Base-by-base conservation (phyloP, 371 early-diverging fungal species). In the Rhizopus arrhizus region DNA sequence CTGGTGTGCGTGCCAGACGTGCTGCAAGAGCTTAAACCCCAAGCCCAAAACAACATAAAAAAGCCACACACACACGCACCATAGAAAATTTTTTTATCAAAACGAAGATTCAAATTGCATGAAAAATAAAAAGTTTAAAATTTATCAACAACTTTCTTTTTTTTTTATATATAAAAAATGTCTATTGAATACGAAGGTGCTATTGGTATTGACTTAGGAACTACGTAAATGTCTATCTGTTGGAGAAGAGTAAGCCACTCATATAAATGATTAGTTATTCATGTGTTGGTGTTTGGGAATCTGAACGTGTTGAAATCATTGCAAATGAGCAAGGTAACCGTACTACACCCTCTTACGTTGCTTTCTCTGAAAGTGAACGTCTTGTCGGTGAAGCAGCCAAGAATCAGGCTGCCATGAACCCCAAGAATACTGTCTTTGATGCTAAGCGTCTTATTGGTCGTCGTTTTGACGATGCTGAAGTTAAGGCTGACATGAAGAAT, bases 261-360 rank as follows among this genome's bases (percentile, higher is more conserved):
- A 22, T 22, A 22, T 22, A 22, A 22, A 22, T 4, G 50, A 49
- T 13, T 89, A 95, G 93, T 58, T 93, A 93, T 85, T 89, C 90
- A 22, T 90, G 88, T 70, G 87, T 86, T 64, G 84, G 86, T 69
- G 80, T 89, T 42, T 78, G 88, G 73, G 80, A 84, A 68, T 70
- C 81, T 60, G 83, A 82, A 47, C 78, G 84, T 54, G 91, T 91
- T 60, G 91, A 91, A 80, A 88, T 91, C 66, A 65, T 92, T 73
- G 89, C 93, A 77, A 95, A 95, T 82, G 89, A 87, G 75, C 91
- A 93, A 78, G 95, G 95, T 73, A 91, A 92, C 83, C 85, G 93
- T 60, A 94, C 91, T 50, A 95, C 94, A 47, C 97, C 95, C 55
- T 92, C 93, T 31, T 92, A 94, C 65, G 95, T 95, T 50, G 93